A percentile compares a stretch with the other conserved stretches of the same genome.
Evolutionary conservation across 805 yeast genomes (phyloP).

Genomic region (Schizosaccharomyces octosporus): DNA sequence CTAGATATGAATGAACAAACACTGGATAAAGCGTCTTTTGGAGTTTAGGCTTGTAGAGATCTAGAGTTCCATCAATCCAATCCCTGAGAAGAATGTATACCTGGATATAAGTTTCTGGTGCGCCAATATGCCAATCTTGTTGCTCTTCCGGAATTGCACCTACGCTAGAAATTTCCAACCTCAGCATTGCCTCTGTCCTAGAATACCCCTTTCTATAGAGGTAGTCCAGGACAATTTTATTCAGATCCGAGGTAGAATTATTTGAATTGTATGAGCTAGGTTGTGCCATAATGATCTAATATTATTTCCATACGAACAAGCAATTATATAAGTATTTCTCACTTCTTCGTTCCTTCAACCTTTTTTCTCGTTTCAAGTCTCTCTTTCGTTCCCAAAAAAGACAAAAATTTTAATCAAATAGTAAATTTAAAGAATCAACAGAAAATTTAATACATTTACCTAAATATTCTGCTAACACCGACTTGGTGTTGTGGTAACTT

Average conservation of each 20-base stretch:
- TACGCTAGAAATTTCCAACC: slow-evolving; percentile 35
- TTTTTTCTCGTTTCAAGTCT: too few relatives aligned
- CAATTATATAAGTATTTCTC: too few relatives aligned
- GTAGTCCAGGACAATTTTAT: neutral
- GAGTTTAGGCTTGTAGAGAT: slow-evolving; percentile 69
- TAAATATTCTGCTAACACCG: too few relatives aligned
- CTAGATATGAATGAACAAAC: slow-evolving; percentile 67
- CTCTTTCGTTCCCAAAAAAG: too few relatives aligned
- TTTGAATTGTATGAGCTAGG: neutral
- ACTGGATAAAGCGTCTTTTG: slow-evolving; percentile 66
- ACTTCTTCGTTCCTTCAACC: too few relatives aligned
- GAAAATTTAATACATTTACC: too few relatives aligned
- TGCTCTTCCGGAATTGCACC: slow-evolving; percentile 2
- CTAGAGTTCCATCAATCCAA: slow-evolving; percentile 86
- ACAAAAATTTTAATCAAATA: too few relatives aligned
- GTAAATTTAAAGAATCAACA: too few relatives aligned
- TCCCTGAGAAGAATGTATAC: slow-evolving; percentile 59
- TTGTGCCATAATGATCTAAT: neutral
- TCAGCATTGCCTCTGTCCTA: slow-evolving; percentile 75
- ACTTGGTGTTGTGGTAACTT: too few relatives aligned
- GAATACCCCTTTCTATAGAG: slow-evolving; percentile 82
- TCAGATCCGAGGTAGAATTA: neutral
- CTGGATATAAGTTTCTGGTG: slow-evolving; percentile 48
- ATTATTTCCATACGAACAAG: neutral
- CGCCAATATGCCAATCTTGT: slow-evolving; percentile 12